phyloP scores from a whole-genome alignment of 2,329 filamentous ascomycete genomes.

The Cadophora malorum region DNA sequence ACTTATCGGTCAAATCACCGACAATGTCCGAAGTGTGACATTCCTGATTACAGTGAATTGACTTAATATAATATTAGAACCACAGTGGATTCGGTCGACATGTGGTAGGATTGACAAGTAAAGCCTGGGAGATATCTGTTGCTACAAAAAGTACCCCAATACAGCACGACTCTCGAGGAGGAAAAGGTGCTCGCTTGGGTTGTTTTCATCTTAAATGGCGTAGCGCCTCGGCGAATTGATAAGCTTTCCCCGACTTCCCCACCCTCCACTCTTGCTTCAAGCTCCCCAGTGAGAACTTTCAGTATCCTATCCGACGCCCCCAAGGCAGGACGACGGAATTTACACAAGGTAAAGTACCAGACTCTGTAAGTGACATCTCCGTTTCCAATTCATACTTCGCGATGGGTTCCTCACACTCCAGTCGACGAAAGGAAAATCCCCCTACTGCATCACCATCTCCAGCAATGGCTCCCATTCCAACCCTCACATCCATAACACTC shows the following conservation, averaged over 20 bases:
- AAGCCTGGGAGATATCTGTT: too few relatives aligned
- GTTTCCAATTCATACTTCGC: neutral
- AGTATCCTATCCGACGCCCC: neutral
- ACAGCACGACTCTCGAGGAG: neutral
- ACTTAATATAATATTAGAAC: too few relatives aligned
- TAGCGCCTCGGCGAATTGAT: neutral
- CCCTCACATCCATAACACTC: conserved; percentile 27
- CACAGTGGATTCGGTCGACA: too few relatives aligned
- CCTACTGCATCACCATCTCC: neutral
- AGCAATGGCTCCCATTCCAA: conserved; percentile 5
- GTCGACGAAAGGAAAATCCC: neutral
- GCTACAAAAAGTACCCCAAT: too few relatives aligned
- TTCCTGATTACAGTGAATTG: too few relatives aligned
- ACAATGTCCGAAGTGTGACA: too few relatives aligned
- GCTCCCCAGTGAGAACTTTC: neutral
- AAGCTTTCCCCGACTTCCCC: neutral
- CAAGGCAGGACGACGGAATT: neutral
- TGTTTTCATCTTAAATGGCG: neutral
- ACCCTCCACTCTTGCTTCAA: neutral
- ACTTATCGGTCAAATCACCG: too few relatives aligned
- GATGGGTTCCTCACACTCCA: conserved; percentile 2
- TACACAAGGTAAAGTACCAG: neutral
- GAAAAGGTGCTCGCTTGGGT: neutral
- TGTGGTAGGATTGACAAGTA: too few relatives aligned
- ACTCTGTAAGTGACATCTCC: neutral